Evolutionary conservation across 73 alveolate genomes (phyloP).

Genomic region (Paraurostyla sp.): DNA sequence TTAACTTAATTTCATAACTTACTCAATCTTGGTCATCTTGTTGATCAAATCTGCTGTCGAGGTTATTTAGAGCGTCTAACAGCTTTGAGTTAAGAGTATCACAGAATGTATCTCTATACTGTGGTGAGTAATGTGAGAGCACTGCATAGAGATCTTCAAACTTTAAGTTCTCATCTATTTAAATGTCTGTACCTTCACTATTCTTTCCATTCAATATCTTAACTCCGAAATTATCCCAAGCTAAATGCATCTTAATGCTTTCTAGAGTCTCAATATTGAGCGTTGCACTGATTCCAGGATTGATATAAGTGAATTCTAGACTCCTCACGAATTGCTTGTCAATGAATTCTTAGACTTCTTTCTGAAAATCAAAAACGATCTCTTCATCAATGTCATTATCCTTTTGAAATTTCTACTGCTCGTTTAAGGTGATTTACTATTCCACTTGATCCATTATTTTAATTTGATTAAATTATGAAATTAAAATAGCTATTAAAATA

Average conservation of each 20-base stretch:
- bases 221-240: conserved; percentile 14
- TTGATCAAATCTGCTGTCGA: not conserved
- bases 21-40: not conserved
- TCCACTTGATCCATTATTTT: too few relatives aligned
- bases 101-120: not conserved
- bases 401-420: too few relatives aligned
- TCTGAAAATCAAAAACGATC: conserved; percentile 10
- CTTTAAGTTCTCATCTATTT: not conserved
- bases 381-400: too few relatives aligned
- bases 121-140: not conserved
- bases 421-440: too few relatives aligned
- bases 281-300: conserved; percentile 4
- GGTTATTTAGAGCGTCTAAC: not conserved
- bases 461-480: too few relatives aligned
- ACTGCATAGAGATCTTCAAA: conserved; percentile 18
- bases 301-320: not conserved
- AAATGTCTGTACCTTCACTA: not conserved
- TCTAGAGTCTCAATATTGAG: not conserved
- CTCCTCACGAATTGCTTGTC: not conserved
- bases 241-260: not conserved
- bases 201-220: not conserved
- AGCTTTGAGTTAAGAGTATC: not conserved
- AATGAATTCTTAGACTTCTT: not conserved
- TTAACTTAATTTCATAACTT: not conserved
- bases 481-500: too few relatives aligned